Percentiles rank a stretch among this genome's conserved stretches.
These are phyloP conservation scores for Xylariaceae sp. DNA, from an alignment of 2,329 filamentous ascomycete genomes.

Conservation along the genomic window DNA sequence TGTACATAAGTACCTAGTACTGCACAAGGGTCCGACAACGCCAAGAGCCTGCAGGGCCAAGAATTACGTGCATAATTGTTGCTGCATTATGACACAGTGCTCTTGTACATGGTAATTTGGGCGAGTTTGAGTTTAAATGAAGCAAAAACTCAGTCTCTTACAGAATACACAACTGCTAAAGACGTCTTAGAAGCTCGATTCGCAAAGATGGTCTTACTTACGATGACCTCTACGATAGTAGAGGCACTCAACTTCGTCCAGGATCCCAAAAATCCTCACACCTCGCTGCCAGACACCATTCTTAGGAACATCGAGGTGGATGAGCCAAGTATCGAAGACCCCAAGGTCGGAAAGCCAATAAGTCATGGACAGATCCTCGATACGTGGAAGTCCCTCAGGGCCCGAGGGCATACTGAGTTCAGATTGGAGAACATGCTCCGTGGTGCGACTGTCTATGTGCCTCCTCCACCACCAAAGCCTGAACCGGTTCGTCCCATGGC, in stretches of 20 bases:
- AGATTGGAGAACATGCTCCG: constrained; percentile 66
- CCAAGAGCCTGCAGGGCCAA: constrained; percentile 3
- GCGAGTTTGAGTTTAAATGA: too few species aligned
- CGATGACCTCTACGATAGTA: constrained; percentile 65
- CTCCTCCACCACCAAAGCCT: constrained; percentile 74
- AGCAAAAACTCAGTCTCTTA: too few species aligned
- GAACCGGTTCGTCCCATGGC: constrained; percentile 68
- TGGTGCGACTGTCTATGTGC: constrained; percentile 65
- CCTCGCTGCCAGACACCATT: constrained; percentile 3
- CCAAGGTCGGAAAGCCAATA: constrained; percentile 60
- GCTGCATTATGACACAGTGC: too few species aligned
- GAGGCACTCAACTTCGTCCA: constrained; percentile 48
- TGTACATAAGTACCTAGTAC: too few species aligned
- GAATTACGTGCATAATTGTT: too few species aligned
- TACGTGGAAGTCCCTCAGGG: constrained; percentile 50
- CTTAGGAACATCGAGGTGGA: constrained; percentile 15
- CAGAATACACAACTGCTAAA: too few species aligned
- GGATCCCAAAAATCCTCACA: constrained; percentile 7
- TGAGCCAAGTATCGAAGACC: constrained; percentile 46
- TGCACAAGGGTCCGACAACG: neutral
- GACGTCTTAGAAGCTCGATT: too few species aligned
- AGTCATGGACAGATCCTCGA: constrained; percentile 64
- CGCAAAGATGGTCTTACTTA: constrained; percentile 64
- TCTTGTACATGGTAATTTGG: too few species aligned
- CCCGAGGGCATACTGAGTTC: constrained; percentile 29